These are phyloP conservation scores for Ophiostoma piceae DNA, from an alignment of 2,329 filamentous ascomycete species.

Conservation along the genomic window DNA sequence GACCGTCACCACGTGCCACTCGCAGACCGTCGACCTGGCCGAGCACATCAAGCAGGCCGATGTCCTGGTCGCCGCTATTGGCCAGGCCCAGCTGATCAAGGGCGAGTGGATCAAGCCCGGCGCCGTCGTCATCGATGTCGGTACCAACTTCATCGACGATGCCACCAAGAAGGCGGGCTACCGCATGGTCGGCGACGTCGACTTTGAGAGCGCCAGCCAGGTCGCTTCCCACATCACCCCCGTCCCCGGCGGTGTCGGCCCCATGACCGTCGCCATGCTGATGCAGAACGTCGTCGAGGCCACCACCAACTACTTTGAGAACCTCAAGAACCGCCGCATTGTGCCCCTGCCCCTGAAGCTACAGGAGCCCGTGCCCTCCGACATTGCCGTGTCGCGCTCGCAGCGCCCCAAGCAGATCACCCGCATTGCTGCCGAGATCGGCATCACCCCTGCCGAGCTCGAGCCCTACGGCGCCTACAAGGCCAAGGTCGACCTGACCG, in stretches of 20 bases:
- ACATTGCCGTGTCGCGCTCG: conserved; percentile 84
- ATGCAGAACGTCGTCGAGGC: conserved; percentile 91
- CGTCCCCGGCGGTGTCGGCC: conserved; percentile 91
- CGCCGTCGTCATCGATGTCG: conserved; percentile 94
- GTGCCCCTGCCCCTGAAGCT: conserved; percentile 79
- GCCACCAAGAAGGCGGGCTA: conserved; percentile 85
- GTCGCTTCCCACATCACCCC: conserved; percentile 93
- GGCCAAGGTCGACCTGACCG: conserved; percentile 81
- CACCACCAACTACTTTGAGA: conserved; percentile 73
- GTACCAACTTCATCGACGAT: conserved; percentile 92
- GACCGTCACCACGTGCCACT: conserved; percentile 95
- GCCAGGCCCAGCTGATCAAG: conserved; percentile 79
- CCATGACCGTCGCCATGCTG: conserved; percentile 98
- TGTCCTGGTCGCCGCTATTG: conserved; percentile 87
- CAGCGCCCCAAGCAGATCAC: conserved; percentile 92
- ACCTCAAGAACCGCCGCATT: conserved; percentile 73
- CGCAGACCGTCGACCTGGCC: conserved; percentile 69
- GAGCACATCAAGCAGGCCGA: conserved; percentile 77
- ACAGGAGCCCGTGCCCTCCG: conserved; percentile 78
- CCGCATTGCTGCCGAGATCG: conserved; percentile 75
- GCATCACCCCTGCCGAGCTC: conserved; percentile 80
- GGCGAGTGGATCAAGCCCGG: conserved; percentile 94
- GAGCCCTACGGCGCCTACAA: conserved; percentile 95
- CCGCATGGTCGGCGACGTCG: conserved; percentile 89
- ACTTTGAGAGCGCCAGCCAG: conserved; percentile 76